Conservation (phyloP, 1,284 basidiomycete species). For the Moniliophthora roreri region DNA sequence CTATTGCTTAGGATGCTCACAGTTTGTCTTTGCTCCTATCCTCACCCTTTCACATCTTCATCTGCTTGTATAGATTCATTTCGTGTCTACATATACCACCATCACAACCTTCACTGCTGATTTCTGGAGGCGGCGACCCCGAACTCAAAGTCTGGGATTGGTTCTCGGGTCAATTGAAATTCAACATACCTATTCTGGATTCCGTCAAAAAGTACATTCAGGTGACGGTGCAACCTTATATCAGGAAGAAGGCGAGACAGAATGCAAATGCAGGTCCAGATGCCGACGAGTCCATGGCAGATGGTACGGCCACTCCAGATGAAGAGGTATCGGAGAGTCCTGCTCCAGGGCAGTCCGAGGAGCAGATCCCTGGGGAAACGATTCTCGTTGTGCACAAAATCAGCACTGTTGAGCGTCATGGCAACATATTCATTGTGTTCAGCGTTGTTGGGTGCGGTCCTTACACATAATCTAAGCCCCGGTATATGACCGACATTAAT, state of each 20-base stretch:
- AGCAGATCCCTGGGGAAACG: conserved; percentile 6
- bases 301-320: conserved; percentile 14
- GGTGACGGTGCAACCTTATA: conserved; percentile 40
- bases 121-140: conserved; percentile 89
- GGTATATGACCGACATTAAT: not conserved
- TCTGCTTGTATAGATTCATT: conserved; percentile 59
- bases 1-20: conserved; percentile 82
- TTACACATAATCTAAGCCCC: conserved; percentile 10
- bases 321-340: conserved; percentile 8
- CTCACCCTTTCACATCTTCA: conserved; percentile 2
- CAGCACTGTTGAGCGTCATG: conserved; percentile 33
- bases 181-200: conserved; percentile 55
- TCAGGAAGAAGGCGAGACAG: conserved; percentile 36
- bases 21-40: conserved; percentile 45
- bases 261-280: conserved; percentile 21
- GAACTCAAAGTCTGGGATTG: conserved; percentile 81
- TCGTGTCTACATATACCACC: conserved; percentile 74
- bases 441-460: conserved; percentile 71
- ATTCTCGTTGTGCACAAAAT: conserved; percentile 58
- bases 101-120: conserved; percentile 48
- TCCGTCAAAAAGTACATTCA: conserved; percentile 62
- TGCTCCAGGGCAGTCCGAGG: conserved; percentile 2
- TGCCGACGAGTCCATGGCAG: conserved; percentile 22
- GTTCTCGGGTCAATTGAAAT: conserved; percentile 56
- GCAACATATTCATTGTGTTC: conserved; percentile 53